Base-by-base conservation (phyloP, 2,329 filamentous ascomycete species). In the Akanthomyces muscarius region DNA sequence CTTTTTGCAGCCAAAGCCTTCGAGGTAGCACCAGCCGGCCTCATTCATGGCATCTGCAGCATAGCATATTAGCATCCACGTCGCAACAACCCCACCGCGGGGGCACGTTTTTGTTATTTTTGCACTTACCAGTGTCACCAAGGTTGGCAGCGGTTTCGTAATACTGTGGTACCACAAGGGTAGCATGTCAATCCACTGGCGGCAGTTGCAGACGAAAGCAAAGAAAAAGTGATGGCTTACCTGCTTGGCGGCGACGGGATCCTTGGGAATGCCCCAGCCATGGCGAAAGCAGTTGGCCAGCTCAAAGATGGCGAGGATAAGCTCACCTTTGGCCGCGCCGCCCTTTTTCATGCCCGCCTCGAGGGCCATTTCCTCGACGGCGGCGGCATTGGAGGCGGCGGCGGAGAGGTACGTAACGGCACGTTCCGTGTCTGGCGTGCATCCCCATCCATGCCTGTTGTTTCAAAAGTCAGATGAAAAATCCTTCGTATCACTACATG, bases 141-240 rank as follows among this genome's bases (percentile, higher is more conserved):
- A 99, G 79, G 74, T 99, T 98, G 65, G 95, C 95, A 33, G 95
- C 95, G 11, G 94, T 97, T 78, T 98, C 94, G 76, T 98, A 99
- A 76, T 98, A 99, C 83, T 96, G 82, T 11, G 21, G 21, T 21
- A 21, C 21, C 21, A 21, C 21, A 21, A 21, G 21, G 21, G 21
- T 21, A 21, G 21, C 21, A 21, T 21, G 21, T 21, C 21, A 21
- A 21, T 21, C 21, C 21, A 21, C 21, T 21, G 21, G 21, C 21
- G 21, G 21, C 21, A 21, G 21, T 21, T 21, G 21, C 21, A 21
- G 21, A 21, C 21, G 21, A 21, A 21, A 21, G 21, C 21, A 21
- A 21, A 21, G 21, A 21, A 21, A 21, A 21, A 21, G 21, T 21
- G 21, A 21, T 21, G 21, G 21, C 81, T 70, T 69, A 87, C 85